phyloP scores from a whole-genome alignment of 164 flowering plant genomes.

The Brasenia schreberi region DNA sequence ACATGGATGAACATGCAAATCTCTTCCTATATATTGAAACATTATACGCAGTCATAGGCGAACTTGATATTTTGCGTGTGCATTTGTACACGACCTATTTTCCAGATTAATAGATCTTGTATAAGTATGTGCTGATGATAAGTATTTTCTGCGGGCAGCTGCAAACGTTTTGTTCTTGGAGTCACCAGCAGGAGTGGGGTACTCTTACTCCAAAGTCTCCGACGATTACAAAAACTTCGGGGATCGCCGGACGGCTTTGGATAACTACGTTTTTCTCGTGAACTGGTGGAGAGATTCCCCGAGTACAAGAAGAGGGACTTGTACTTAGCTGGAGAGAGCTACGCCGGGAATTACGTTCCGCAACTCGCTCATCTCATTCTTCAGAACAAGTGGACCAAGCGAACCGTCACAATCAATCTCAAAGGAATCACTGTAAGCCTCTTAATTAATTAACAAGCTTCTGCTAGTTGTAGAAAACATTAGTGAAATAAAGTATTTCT shows the following conservation, averaged over 20 bases:
- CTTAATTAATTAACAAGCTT: too few relatives aligned
- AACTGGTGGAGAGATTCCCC: slow-evolving; percentile 26
- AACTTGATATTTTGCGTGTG: background rate
- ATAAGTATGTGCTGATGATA: too few relatives aligned
- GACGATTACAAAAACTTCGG: slow-evolving; percentile 15
- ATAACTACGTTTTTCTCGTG: slow-evolving; percentile 13
- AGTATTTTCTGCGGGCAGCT: slow-evolving; percentile 5
- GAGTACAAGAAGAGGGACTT: slow-evolving; percentile 23
- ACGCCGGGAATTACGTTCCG: slow-evolving; percentile 19
- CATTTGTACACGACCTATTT: background rate
- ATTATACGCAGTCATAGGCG: too few relatives aligned
- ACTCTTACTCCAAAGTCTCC: slow-evolving; percentile 21
- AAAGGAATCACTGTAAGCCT: slow-evolving; percentile 15
- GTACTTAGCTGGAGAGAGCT: slow-evolving; percentile 22
- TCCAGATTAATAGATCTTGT: background rate
- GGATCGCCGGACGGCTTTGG: slow-evolving; percentile 18
- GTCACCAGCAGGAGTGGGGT: slow-evolving; percentile 31
- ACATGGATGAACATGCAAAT: too few relatives aligned
- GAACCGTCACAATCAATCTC: slow-evolving; percentile 14
- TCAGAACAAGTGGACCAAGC: slow-evolving; percentile 10
- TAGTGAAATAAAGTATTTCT: background rate
- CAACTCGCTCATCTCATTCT: slow-evolving; percentile 21
- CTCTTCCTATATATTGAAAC: too few relatives aligned
- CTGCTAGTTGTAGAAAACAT: too few relatives aligned
- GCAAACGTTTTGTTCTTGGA: slow-evolving; percentile 31